Evolutionary conservation across 1,284 basidiomycete species (phyloP).

Genomic region (Puccinia triticina): DNA sequence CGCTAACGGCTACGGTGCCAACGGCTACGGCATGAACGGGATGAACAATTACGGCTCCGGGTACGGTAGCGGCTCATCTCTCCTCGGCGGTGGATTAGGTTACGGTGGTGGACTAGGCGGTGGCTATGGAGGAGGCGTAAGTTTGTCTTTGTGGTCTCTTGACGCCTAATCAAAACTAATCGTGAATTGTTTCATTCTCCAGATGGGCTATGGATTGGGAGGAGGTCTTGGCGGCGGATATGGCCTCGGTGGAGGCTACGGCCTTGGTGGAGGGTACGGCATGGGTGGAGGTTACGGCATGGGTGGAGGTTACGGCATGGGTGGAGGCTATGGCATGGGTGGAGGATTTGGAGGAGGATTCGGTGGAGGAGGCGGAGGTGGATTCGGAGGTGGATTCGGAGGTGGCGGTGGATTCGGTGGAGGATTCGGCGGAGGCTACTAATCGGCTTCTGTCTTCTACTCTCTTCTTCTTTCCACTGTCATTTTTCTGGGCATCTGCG

Average conservation of each 20-base stretch:
- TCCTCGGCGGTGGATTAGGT: background rate
- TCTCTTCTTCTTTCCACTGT: background rate
- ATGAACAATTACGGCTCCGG: background rate
- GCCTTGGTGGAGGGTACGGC: too few relatives aligned
- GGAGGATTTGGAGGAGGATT: constrained; percentile 2
- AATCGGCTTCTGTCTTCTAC: background rate
- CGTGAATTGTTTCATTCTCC: background rate
- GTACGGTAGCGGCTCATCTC: background rate
- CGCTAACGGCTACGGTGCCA: background rate
- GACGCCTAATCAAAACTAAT: background rate
- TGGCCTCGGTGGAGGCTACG: background rate
- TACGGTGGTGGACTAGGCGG: too few relatives aligned
- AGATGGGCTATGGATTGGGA: constrained; percentile 10
- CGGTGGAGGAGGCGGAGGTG: background rate
- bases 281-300: background rate
- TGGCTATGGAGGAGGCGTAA: too few relatives aligned
- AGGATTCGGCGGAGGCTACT: constrained; percentile 19
- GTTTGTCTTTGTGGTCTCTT: background rate
- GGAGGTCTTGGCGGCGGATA: too few relatives aligned
- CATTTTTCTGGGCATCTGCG: too few relatives aligned
- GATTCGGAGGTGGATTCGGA: background rate
- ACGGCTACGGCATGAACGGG: background rate
- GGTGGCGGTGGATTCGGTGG: constrained; percentile 1
- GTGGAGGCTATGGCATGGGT: background rate
- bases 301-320: too few relatives aligned